Percentiles rank a stretch among this genome's conserved stretches.
Conservation (phyloP, 371 early-diverging fungal genomes). For the Actinomortierella ambigua region DNA sequence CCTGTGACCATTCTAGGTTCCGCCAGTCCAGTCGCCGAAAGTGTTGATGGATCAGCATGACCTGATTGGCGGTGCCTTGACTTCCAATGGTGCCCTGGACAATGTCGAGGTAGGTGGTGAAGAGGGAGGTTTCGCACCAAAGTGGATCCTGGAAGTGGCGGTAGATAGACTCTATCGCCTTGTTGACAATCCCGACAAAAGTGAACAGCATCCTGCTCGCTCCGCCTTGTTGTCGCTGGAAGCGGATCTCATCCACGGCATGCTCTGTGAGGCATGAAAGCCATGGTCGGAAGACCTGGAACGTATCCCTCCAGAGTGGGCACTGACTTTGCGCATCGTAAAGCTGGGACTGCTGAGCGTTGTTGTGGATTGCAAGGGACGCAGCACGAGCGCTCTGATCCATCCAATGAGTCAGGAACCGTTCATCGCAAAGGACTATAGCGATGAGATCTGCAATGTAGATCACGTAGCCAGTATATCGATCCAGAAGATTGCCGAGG, state of each 20-base stretch:
- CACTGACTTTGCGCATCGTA: constrained; percentile 6
- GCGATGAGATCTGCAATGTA: constrained; percentile 38
- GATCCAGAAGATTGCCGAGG: constrained; percentile 33
- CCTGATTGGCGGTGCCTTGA: constrained; percentile 27
- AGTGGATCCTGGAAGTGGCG: constrained; percentile 13
- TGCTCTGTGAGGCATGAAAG: constrained; percentile 28
- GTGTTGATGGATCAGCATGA: constrained; percentile 39
- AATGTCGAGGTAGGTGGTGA: constrained; percentile 25
- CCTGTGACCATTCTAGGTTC: constrained; percentile 20
- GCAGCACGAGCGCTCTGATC: neutral
- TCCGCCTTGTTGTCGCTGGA: constrained; percentile 32
- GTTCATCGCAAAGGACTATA: constrained; percentile 33
- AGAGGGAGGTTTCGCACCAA: constrained; percentile 18
- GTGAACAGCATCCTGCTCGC: constrained; percentile 34
- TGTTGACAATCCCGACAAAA: constrained; percentile 37
- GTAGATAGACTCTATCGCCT: constrained; percentile 20
- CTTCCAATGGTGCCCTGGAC: constrained; percentile 9
- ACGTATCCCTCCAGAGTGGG: constrained; percentile 32
- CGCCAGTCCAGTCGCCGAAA: constrained; percentile 38
- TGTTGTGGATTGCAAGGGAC: neutral
- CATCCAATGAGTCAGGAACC: constrained; percentile 31
- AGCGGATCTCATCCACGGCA: constrained; percentile 31
- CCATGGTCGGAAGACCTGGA: constrained; percentile 35
- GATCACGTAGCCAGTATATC: constrained; percentile 29
- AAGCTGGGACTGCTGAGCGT: neutral